Conservation (phyloP, 176 grass and related monocot species). For the Carex myosuroides region DNA sequence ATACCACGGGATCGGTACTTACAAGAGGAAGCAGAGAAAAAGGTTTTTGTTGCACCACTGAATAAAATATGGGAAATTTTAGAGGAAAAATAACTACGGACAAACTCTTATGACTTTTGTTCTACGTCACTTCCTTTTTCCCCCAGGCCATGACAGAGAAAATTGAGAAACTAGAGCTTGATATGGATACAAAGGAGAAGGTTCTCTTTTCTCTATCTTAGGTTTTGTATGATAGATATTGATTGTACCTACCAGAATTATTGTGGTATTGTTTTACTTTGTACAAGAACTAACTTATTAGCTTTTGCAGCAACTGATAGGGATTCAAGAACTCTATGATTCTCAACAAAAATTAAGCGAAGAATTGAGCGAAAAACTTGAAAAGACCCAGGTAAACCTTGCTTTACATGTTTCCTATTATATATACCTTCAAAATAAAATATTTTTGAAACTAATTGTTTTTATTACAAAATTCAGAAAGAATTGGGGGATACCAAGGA, state of each 20-base stretch:
- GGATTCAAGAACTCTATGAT: slow-evolving; percentile 92
- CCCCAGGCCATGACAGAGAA: slow-evolving; percentile 90
- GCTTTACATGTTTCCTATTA: not conserved
- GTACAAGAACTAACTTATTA: slow-evolving; percentile 20
- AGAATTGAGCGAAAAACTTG: slow-evolving; percentile 86
- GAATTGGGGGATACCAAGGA: slow-evolving; percentile 65
- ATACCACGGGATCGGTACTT: slow-evolving; percentile 89
- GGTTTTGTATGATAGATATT: not conserved
- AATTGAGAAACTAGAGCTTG: slow-evolving; percentile 78
- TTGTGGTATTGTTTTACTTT: slow-evolving; percentile 18
- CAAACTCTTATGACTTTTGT: not conserved
- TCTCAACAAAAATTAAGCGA: slow-evolving; percentile 79
- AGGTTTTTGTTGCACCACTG: slow-evolving; percentile 41
- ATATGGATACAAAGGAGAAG: slow-evolving; percentile 96
- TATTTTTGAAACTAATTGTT: slow-evolving; percentile 1
- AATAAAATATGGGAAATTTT: slow-evolving; percentile 11
- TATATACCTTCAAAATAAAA: not conserved
- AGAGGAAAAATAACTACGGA: not conserved
- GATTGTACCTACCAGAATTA: not conserved
- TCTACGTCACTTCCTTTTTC: slow-evolving; percentile 2
- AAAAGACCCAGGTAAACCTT: slow-evolving; percentile 60
- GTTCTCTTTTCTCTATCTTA: slow-evolving; percentile 22
- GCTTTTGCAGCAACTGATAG: slow-evolving; percentile 67
- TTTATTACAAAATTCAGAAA: slow-evolving; percentile 53
- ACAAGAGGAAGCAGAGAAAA: slow-evolving; percentile 98